Conservation (phyloP, 2,329 filamentous ascomycete species). For the Aspergillus puulaauensis region DNA sequence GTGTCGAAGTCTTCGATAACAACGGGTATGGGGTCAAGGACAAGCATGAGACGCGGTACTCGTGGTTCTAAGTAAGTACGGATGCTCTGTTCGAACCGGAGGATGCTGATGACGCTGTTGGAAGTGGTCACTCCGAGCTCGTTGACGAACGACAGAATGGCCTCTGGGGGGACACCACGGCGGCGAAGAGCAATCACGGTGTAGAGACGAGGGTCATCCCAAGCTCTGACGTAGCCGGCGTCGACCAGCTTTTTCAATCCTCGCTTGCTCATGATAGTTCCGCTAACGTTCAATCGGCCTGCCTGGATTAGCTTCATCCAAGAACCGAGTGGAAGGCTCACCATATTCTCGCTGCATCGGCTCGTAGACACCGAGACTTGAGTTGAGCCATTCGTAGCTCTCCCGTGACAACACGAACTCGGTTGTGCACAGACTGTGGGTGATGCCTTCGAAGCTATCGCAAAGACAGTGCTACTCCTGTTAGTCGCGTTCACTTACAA, state of each 20-base stretch:
- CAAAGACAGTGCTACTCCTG: constrained; percentile 62
- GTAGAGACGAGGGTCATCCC: constrained; percentile 89
- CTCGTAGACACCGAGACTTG: constrained; percentile 76
- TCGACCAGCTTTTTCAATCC: constrained; percentile 78
- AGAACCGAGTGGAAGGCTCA: not conserved
- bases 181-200: constrained; percentile 81
- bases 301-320: not conserved
- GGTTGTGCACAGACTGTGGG: constrained; percentile 88
- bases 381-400: constrained; percentile 89
- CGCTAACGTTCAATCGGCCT: constrained; percentile 69
- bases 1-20: constrained; percentile 78
- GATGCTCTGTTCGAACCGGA: constrained; percentile 81
- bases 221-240: constrained; percentile 74
- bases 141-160: constrained; percentile 84
- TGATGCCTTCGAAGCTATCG: constrained; percentile 89
- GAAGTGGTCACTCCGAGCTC: constrained; percentile 88
- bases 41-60: constrained; percentile 84
- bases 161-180: constrained; percentile 82
- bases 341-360: constrained; percentile 93
- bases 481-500: not conserved
- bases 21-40: constrained; percentile 81
- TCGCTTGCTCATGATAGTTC: constrained; percentile 84
- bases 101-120: constrained; percentile 73
- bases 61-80: constrained; percentile 83
- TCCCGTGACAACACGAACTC: constrained; percentile 84